These are phyloP conservation scores for Suillus bovinus DNA, from an alignment of 768 basidiomycete genomes.

Conservation along the genomic window DNA sequence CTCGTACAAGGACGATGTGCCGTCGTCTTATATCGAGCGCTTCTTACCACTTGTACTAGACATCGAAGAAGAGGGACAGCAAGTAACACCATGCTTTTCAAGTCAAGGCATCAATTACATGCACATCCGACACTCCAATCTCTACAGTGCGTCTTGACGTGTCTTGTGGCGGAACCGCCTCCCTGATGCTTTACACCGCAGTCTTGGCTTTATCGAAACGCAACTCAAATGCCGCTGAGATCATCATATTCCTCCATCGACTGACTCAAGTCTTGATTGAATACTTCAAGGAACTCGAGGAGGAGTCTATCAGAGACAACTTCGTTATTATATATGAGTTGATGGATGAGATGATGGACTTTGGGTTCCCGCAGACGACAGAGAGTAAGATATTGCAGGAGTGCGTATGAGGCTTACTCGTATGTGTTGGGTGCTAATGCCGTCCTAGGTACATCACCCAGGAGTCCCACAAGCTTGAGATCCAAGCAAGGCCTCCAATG, in stretches of 20 bases:
- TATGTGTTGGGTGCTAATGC: background rate
- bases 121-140: constrained; percentile 97
- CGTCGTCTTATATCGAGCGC: constrained; percentile 84
- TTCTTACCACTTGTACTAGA: constrained; percentile 94
- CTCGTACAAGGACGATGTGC: constrained; percentile 95
- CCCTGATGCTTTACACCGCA: constrained; percentile 32
- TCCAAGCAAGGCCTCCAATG: constrained; percentile 90
- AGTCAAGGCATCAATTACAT: constrained; percentile 96
- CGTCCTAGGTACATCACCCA: constrained; percentile 88
- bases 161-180: background rate
- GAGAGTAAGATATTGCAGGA: constrained; percentile 99
- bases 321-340: constrained; percentile 99
- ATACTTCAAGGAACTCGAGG: constrained; percentile 99
- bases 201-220: constrained; percentile 95
- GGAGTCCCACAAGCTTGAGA: constrained; percentile 95
- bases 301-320: constrained; percentile 98
- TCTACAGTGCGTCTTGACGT: constrained; percentile 71
- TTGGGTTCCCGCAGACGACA: constrained; percentile 97
- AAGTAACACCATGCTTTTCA: constrained; percentile 95
- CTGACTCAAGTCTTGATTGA: constrained; percentile 91
- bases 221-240: constrained; percentile 94
- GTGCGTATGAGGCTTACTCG: constrained; percentile 34
- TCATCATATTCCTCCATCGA: constrained; percentile 95
- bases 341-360: constrained; percentile 99
- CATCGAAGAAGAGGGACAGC: constrained; percentile 95